A percentile compares a stretch with the other conserved stretches of the same genome.
These are phyloP conservation scores for Penicillium tannophilum DNA, from an alignment of 495 filamentous ascomycete species.

Conservation along the genomic window DNA sequence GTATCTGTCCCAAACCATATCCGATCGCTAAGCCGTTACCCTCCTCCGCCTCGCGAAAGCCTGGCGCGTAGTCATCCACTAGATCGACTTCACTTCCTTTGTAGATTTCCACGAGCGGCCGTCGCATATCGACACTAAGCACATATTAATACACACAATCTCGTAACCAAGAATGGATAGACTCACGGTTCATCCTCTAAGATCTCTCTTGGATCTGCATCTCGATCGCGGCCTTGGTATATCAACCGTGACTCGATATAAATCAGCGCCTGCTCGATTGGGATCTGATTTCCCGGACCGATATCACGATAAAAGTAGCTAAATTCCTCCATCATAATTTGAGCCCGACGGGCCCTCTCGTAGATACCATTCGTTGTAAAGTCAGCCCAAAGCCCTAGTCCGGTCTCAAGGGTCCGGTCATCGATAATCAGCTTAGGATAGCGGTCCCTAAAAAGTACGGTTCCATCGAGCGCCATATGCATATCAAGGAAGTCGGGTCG, in stretches of 20 bases:
- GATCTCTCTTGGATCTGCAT: conserved; percentile 7
- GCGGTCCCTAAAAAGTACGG: conserved; percentile 11
- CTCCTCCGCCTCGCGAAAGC: conserved; percentile 9
- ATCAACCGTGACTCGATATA: too few relatives aligned
- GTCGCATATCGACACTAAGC: conserved; percentile 9
- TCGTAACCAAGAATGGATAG: background rate
- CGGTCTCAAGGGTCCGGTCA: conserved; percentile 9
- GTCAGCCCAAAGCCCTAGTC: conserved; percentile 15
- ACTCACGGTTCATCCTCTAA: conserved; percentile 16
- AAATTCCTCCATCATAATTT: background rate
- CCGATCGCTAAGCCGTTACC: conserved; percentile 13
- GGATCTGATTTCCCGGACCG: too few relatives aligned
- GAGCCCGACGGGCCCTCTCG: conserved; percentile 7
- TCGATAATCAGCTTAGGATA: conserved; percentile 6
- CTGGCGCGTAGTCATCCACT: conserved; percentile 11
- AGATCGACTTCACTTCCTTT: background rate
- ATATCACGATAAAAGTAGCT: too few relatives aligned
- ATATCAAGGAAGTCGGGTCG: conserved; percentile 18
- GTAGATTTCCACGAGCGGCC: conserved; percentile 10
- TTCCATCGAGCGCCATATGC: conserved; percentile 16
- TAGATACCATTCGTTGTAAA: conserved; percentile 8
- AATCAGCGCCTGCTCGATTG: too few relatives aligned
- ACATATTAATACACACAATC: too few relatives aligned
- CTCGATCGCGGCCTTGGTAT: background rate
- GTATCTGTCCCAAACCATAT: conserved; percentile 12